Base-by-base conservation (phyloP, 495 filamentous ascomycete genomes). In the Entonaema liquescens region DNA sequence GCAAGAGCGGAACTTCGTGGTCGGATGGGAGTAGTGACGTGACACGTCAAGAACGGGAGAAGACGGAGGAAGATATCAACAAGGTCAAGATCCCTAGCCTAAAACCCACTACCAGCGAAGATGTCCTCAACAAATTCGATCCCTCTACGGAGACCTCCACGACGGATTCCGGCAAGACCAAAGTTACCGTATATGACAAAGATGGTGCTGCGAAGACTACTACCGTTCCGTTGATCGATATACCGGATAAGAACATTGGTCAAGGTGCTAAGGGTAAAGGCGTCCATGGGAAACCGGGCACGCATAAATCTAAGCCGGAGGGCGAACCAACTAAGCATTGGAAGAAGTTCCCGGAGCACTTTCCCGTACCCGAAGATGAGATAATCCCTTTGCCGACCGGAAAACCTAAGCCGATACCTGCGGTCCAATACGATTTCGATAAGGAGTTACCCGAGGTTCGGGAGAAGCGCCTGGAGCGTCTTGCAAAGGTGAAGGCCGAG, bases 361-460 rank as follows among this genome's bases (percentile, higher is more conserved):
- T 90, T 79, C 93, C 94, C 2, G 78, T 97, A 6, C 83, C 89
- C 17, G 76, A 84, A 11, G 86, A 86, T 60, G 87, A 89, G 17
- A 75, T 96, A 57, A 94, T 96, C 72, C 83, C 82, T 49, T 84
- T 98, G 19, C 95, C 95, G 12, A 89, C 88, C 21, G 91, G 88
- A 28, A 83, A 83, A 28, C 83, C 92, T 1, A 90, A 89, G 74
- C 26, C 82, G 0, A 89, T 98, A 19, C 92, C 92, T 2, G 85
- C 84, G 70, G 88, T 99, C 33, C 96, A 99, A 78, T 84, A 88
- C 66, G 77, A 81, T 0, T 93, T 95, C 78, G 78, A 74, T 6
- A 83, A 87, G 62, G 93, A 97, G 74, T 82, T 87, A 0, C 77
- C 84, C 0, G 78, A 82, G 8, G 87, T 84, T 12, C 89, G 88